A percentile compares a stretch with the other conserved stretches of the same genome.
phyloP scores from a whole-genome alignment of 371 early-diverging fungal species.

The Mucor indicus region DNA sequence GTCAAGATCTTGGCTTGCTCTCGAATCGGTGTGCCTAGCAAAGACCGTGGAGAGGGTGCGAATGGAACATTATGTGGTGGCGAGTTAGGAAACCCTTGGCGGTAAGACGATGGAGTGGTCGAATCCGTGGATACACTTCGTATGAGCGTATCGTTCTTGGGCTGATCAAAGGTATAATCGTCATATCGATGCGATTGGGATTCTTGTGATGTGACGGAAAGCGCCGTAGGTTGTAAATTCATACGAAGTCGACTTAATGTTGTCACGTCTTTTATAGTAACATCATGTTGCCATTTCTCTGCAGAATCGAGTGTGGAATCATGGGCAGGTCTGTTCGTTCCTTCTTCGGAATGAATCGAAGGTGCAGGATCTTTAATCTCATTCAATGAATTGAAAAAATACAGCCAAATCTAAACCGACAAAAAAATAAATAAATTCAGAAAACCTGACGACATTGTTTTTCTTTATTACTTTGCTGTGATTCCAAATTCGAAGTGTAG shows the following conservation, averaged over 20 bases:
- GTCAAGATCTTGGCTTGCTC: conserved; percentile 33
- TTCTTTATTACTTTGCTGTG: conserved; percentile 32
- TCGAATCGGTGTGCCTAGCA: conserved; percentile 32
- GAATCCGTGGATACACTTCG: not conserved
- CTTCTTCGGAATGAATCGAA: not conserved
- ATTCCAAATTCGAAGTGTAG: conserved; percentile 39
- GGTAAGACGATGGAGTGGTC: not conserved
- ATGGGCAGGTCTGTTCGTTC: conserved; percentile 27
- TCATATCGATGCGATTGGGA: not conserved
- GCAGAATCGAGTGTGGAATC: not conserved
- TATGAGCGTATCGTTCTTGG: not conserved
- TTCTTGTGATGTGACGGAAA: not conserved
- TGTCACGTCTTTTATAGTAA: not conserved
- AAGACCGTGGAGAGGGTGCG: conserved; percentile 14
- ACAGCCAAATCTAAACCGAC: conserved; percentile 23
- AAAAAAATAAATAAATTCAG: no score
- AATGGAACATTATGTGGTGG: conserved; percentile 45
- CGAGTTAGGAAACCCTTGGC: conserved; percentile 9
- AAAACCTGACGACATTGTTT: not conserved
- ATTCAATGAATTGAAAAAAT: conserved; percentile 26
- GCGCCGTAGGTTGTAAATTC: not conserved
- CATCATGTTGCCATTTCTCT: not conserved
- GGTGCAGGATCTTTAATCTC: not conserved
- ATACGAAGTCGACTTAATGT: not conserved
- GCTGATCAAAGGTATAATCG: not conserved